phyloP scores from a whole-genome alignment of 75 land plant species.

The Pinus taeda region DNA sequence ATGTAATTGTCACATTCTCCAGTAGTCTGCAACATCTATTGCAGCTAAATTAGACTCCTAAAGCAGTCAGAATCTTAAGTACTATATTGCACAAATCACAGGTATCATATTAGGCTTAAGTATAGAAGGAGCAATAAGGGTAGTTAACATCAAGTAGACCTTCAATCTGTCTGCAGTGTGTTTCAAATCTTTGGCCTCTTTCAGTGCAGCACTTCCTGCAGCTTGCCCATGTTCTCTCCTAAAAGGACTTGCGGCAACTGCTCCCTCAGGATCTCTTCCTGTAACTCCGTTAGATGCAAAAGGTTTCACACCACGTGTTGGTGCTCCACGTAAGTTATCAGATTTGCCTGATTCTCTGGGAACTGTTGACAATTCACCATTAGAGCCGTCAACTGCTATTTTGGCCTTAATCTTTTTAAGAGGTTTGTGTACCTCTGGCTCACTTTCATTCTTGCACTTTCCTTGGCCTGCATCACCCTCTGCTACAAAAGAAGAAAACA shows the following conservation, averaged over 20 bases:
- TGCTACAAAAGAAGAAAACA: slow-evolving; percentile 8
- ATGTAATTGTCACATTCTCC: slow-evolving; percentile 44
- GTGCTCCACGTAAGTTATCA: slow-evolving; percentile 25
- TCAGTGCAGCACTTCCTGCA: slow-evolving; percentile 36
- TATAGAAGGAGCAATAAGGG: not conserved
- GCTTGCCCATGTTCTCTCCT: slow-evolving; percentile 48
- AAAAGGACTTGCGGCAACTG: slow-evolving; percentile 44
- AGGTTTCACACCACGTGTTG: slow-evolving; percentile 21
- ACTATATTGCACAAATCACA: not conserved
- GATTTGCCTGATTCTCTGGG: slow-evolving; percentile 24
- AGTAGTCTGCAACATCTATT: slow-evolving; percentile 26
- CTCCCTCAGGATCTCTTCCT: slow-evolving; percentile 34
- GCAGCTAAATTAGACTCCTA: not conserved
- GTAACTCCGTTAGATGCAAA: slow-evolving; percentile 23
- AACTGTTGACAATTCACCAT: slow-evolving; percentile 20
- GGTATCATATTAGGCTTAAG: not conserved
- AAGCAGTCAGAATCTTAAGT: not conserved
- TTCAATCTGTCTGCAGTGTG: slow-evolving; percentile 83
- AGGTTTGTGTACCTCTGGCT: slow-evolving; percentile 26
- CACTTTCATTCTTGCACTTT: slow-evolving; percentile 33
- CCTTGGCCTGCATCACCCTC: slow-evolving; percentile 19
- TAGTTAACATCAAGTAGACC: slow-evolving; percentile 29
- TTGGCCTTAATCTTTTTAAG: slow-evolving; percentile 39
- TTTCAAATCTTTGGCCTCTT: slow-evolving; percentile 84
- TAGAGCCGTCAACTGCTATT: slow-evolving; percentile 9